Evolutionary conservation across 495 filamentous ascomycete genomes (phyloP).

Genomic region (Terfezia boudieri): DNA sequence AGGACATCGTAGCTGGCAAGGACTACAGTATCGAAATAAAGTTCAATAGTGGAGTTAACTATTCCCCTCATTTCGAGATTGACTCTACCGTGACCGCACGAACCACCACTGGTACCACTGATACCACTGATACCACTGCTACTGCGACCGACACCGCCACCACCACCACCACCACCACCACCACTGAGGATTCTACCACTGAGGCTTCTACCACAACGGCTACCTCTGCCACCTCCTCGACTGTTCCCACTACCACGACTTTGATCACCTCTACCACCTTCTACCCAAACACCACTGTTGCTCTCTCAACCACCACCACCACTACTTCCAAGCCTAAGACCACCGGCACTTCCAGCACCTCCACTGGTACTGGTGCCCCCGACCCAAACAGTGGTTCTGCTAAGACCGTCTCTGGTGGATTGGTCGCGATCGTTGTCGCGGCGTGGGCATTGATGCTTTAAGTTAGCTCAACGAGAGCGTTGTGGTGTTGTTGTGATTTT

Average conservation of each 20-base stretch:
- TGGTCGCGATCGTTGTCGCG: neutral
- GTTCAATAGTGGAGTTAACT: constrained; percentile 31
- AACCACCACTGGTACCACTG: constrained; percentile 11
- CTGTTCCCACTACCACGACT: constrained; percentile 14
- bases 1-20: constrained; percentile 22
- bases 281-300: neutral
- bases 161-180: constrained; percentile 9
- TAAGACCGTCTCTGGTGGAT: neutral
- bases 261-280: constrained; percentile 2
- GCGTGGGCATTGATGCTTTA: neutral
- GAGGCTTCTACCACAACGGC: neutral
- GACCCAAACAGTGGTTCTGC: neutral
- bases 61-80: constrained; percentile 35
- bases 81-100: constrained; percentile 25
- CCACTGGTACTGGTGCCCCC: neutral
- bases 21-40: constrained; percentile 41
- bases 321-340: neutral
- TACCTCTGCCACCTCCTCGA: constrained; percentile 12
- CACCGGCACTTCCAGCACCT: neutral
- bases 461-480: neutral
- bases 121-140: constrained; percentile 16
- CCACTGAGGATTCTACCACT: constrained; percentile 1
- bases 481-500: neutral
- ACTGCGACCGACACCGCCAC: constrained; percentile 20
- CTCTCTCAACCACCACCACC: neutral